Evolutionary conservation across 352 stramenopile genomes (phyloP).

Genomic region (Phytophthora litchii): DNA sequence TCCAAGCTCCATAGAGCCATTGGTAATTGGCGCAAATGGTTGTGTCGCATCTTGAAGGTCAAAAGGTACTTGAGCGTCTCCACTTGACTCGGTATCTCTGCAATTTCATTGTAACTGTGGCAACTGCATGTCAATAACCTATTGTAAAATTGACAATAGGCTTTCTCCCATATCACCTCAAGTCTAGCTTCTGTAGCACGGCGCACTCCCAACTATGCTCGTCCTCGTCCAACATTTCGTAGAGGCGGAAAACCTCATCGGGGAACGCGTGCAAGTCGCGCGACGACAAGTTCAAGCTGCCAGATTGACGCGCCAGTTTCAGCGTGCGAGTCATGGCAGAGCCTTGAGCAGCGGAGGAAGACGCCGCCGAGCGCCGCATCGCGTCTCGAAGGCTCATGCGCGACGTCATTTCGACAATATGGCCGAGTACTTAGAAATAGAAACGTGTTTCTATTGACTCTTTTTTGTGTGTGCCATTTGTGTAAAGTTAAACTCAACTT

Average conservation of each 20-base stretch:
- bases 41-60: constrained; percentile 81
- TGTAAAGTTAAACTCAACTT: no score
- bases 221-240: constrained; percentile 67
- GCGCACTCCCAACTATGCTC: constrained; percentile 79
- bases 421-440: background rate
- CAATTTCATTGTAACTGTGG: constrained; percentile 80
- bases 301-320: constrained; percentile 61
- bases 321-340: constrained; percentile 42
- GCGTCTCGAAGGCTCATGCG: constrained; percentile 52
- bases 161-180: constrained; percentile 47
- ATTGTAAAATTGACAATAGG: constrained; percentile 1
- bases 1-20: constrained; percentile 60
- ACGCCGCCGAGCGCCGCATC: constrained; percentile 32
- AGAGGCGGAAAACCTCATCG: constrained; percentile 60
- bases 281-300: constrained; percentile 68
- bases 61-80: constrained; percentile 50
- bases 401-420: constrained; percentile 41
- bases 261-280: constrained; percentile 60
- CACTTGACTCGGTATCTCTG: constrained; percentile 53
- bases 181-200: constrained; percentile 69
- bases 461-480: no score
- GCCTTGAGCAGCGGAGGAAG: constrained; percentile 9
- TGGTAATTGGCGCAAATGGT: constrained; percentile 56
- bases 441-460: no score
- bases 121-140: constrained; percentile 6